Conservation (phyloP, 2,329 filamentous ascomycete genomes). For the Scleromitrula shiraiana region DNA sequence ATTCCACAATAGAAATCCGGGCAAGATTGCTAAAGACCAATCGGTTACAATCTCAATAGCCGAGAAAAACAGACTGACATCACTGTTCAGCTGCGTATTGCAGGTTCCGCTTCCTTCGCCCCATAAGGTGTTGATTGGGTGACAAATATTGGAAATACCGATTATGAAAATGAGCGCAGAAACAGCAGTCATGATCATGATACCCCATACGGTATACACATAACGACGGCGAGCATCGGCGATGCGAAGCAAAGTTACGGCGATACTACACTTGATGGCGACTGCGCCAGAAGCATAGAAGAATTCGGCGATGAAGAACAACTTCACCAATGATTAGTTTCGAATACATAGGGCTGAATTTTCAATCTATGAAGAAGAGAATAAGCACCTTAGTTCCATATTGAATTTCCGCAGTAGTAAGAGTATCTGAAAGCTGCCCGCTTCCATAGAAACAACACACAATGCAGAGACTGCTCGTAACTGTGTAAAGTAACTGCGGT, state of each 20-base stretch:
- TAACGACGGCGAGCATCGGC: conserved; percentile 27
- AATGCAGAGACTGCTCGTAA: conserved; percentile 17
- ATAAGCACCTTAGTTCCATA: conserved; percentile 19
- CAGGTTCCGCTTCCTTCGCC: conserved; percentile 26
- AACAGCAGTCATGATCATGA: conserved; percentile 20
- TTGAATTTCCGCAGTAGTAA: conserved; percentile 15
- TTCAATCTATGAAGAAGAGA: neutral
- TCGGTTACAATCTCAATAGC: conserved; percentile 33
- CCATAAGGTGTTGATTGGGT: conserved; percentile 29
- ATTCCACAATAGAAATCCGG: conserved; percentile 34
- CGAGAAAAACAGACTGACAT: conserved; percentile 30
- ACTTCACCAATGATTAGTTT: conserved; percentile 19
- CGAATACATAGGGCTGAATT: neutral
- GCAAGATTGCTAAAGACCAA: conserved; percentile 35
- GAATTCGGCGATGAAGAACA: conserved; percentile 33
- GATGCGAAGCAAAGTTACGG: conserved; percentile 28
- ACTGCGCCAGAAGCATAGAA: conserved; percentile 31
- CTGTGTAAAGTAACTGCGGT: neutral
- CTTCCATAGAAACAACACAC: conserved; percentile 25
- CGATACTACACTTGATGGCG: conserved; percentile 28
- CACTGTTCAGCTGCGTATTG: conserved; percentile 26
- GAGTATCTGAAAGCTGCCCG: conserved; percentile 19
- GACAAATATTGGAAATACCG: conserved; percentile 28
- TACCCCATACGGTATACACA: conserved; percentile 23
- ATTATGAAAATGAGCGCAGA: conserved; percentile 27